phyloP scores from a whole-genome alignment of 2,329 filamentous ascomycete genomes.

The Pseudogymnoascus sp. region DNA sequence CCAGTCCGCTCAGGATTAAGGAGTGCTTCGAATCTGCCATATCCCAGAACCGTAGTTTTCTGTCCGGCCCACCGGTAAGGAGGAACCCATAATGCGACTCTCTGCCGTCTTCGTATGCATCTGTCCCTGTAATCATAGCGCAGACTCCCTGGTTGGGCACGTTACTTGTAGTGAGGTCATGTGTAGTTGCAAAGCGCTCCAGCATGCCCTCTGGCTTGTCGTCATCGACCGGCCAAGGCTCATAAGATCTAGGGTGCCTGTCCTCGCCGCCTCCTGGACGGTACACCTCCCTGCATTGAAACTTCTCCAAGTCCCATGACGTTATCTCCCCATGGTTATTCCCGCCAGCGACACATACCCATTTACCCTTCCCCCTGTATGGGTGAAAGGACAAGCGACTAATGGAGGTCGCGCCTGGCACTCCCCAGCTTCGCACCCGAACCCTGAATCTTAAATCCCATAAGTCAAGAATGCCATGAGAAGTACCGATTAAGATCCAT shows the following conservation, averaged over 20 bases:
- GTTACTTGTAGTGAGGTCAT: constrained; percentile 52
- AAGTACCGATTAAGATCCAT: constrained; percentile 87
- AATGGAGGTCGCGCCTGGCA: constrained; percentile 73
- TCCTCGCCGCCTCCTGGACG: constrained; percentile 54
- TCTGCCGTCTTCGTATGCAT: constrained; percentile 60
- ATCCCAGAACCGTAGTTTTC: constrained; percentile 93
- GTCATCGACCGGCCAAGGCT: constrained; percentile 83
- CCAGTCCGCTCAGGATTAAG: constrained; percentile 70
- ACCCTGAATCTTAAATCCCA: constrained; percentile 97
- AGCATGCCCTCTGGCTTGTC: constrained; percentile 84
- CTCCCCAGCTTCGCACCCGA: constrained; percentile 78
- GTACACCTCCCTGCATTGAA: constrained; percentile 82
- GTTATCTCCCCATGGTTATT: constrained; percentile 84
- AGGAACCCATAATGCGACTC: constrained; percentile 77
- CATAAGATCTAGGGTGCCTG: constrained; percentile 55
- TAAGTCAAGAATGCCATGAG: constrained; percentile 83
- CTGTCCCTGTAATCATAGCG: constrained; percentile 66
- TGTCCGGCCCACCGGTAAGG: constrained; percentile 80
- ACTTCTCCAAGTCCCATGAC: constrained; percentile 92
- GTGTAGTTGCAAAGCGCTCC: constrained; percentile 69
- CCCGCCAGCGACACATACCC: constrained; percentile 83
- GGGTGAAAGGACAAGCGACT: constrained; percentile 75
- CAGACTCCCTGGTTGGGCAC: constrained; percentile 62
- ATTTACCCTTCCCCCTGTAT: constrained; percentile 67
- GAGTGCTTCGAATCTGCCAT: constrained; percentile 70